These are phyloP conservation scores for Epichloe aotearoae DNA, from an alignment of 2,329 filamentous ascomycete species.

Conservation along the genomic window DNA sequence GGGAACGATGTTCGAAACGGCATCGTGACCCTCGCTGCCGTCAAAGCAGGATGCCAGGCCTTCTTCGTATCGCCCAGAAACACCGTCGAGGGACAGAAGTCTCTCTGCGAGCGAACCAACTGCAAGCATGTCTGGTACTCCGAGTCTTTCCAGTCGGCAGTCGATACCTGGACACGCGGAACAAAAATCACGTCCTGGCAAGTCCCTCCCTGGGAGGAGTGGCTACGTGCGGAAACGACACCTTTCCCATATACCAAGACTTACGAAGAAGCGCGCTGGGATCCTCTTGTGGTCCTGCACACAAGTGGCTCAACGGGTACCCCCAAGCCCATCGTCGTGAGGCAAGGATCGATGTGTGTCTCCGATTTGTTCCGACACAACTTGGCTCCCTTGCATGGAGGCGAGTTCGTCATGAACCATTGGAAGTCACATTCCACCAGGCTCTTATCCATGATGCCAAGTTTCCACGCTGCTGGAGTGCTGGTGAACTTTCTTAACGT, in stretches of 20 bases:
- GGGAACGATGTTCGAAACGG: slow-evolving; percentile 9
- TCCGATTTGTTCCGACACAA: slow-evolving; percentile 18
- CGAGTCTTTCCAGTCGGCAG: slow-evolving; percentile 4
- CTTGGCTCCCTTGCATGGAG: slow-evolving; percentile 7
- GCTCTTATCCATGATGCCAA: slow-evolving; percentile 17
- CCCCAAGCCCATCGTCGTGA: slow-evolving; percentile 23
- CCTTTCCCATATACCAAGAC: slow-evolving; percentile 6
- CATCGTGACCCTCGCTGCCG: slow-evolving; percentile 7
- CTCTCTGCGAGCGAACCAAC: slow-evolving; percentile 29
- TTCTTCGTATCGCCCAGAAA: slow-evolving; percentile 8
- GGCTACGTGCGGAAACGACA: slow-evolving; percentile 23
- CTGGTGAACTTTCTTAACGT: slow-evolving; percentile 5
- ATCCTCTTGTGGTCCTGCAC: slow-evolving; percentile 7
- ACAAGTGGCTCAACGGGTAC: slow-evolving; percentile 7
- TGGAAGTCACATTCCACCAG: neutral
- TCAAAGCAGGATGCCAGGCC: slow-evolving; percentile 7
- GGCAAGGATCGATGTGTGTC: slow-evolving; percentile 24
- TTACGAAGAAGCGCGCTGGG: slow-evolving; percentile 5
- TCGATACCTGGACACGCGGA: slow-evolving; percentile 7
- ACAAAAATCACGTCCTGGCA: slow-evolving; percentile 23
- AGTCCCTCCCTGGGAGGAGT: slow-evolving; percentile 18
- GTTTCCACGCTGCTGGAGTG: slow-evolving; percentile 26
- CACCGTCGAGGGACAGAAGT: slow-evolving; percentile 8
- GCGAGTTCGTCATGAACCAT: neutral
- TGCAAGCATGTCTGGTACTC: slow-evolving; percentile 25